Evolutionary conservation across 495 filamentous ascomycete species (phyloP), one percentile per base, ranked within the genome.

Genomic region (Aspergillus hancockii): DNA sequence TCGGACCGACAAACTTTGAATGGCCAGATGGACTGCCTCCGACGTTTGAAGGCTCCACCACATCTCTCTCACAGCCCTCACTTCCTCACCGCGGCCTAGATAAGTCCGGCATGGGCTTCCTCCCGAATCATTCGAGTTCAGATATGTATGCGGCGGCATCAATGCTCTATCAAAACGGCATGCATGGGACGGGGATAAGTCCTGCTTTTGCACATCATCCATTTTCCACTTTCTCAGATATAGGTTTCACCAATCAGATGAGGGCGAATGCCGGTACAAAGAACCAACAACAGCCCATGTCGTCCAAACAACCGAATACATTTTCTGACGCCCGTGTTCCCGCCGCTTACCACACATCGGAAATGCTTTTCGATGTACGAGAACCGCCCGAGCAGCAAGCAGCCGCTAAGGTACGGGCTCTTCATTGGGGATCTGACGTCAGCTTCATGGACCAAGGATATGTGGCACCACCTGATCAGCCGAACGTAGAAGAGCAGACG

Each of bases 381-480:
- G 70, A 78, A 25, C 73, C 77, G 1, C 73, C 9, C 66, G 60
- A 19, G 40, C 73, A 75, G 54, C 77, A 78, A 59, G 66, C 70
- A 12, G 71, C 70, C 25, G 61, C 69, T 9, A 77, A 76, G 56
- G 67, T 65, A 21, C 71, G 74, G 14, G 67, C 69, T 16, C 69
- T 88, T 25, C 83, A 82, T 18, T 91, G 83, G 79, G 88, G 88
- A 19, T 88, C 88, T 0, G 88, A 91, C 71, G 65, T 77, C 6
- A 79, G 76, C 52, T 91, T 91, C 59, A 78, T 75, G 61, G 72
- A 76, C 12, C 79, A 83, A 62, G 80, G 78, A 18, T 90, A 84
- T 63, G 69, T 83, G 16, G 77, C 83, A 8, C 75, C 72, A 3
- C 75, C 80, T 4, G 75, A 79, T 30, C 77, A 81, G 53, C 81